Conservation (phyloP, 2,329 filamentous ascomycete species). For the Fusarium zealandicum region DNA sequence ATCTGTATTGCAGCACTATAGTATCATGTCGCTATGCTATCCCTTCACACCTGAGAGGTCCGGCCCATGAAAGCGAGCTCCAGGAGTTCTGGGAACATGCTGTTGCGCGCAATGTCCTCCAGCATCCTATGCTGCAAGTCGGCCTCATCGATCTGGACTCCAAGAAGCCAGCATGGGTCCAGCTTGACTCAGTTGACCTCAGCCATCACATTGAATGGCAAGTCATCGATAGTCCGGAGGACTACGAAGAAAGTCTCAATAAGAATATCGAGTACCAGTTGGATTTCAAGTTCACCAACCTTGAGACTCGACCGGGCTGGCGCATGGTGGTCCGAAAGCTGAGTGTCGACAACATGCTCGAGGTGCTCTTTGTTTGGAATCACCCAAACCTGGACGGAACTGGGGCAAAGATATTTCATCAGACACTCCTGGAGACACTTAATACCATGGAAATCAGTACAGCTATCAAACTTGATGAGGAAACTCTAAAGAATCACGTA, state of each 20-base stretch:
- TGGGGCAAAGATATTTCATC: constrained; percentile 39
- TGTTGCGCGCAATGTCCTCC: constrained; percentile 21
- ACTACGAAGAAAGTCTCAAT: not conserved
- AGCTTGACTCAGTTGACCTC: constrained; percentile 28
- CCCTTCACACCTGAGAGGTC: not conserved
- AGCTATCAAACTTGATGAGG: too few relatives aligned
- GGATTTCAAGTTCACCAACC: constrained; percentile 12
- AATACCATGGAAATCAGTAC: not conserved
- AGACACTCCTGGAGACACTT: constrained; percentile 30
- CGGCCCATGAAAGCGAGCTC: not conserved
- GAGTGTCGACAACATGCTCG: constrained; percentile 2
- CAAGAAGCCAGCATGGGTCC: constrained; percentile 22
- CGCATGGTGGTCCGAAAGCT: constrained; percentile 14
- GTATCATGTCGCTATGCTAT: constrained; percentile 20
- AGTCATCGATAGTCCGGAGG: not conserved
- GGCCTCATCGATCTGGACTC: constrained; percentile 24
- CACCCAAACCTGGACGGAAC: constrained; percentile 35
- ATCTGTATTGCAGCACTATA: constrained; percentile 6
- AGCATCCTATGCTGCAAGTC: constrained; percentile 34
- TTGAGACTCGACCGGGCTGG: constrained; percentile 30
- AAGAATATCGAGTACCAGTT: constrained; percentile 7
- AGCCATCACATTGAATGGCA: constrained; percentile 30
- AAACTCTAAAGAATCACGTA: constrained; percentile 1
- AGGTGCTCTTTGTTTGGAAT: constrained; percentile 30
- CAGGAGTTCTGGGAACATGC: constrained; percentile 15